Conservation (phyloP, 2,329 filamentous ascomycete genomes). For the Colletotrichum cereale region DNA sequence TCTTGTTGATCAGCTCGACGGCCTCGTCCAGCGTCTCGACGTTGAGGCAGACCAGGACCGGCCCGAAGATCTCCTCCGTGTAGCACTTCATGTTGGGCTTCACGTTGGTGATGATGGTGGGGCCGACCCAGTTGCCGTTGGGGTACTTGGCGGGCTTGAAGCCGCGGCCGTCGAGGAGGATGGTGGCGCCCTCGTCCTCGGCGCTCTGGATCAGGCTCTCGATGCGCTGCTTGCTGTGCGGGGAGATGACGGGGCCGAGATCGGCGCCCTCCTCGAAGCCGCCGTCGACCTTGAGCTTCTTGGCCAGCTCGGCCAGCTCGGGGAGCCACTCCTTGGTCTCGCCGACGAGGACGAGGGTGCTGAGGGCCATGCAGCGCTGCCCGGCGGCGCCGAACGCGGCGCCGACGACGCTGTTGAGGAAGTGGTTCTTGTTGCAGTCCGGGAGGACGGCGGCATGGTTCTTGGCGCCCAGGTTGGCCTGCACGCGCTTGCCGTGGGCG, state of each 20-base stretch:
- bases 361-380: conserved; percentile 89
- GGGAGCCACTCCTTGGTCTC: conserved; percentile 87
- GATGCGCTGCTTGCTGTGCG: conserved; percentile 83
- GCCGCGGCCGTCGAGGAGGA: conserved; percentile 84
- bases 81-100: conserved; percentile 87
- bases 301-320: conserved; percentile 82
- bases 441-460: conserved; percentile 88
- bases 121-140: conserved; percentile 87
- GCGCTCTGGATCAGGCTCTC: conserved; percentile 81
- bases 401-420: conserved; percentile 85
- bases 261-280: conserved; percentile 86
- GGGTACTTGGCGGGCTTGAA: conserved; percentile 83
- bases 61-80: conserved; percentile 87
- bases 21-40: conserved; percentile 84
- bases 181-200: conserved; percentile 83
- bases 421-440: conserved; percentile 92
- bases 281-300: conserved; percentile 79
- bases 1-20: conserved; percentile 84
- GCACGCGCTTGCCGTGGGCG: conserved; percentile 88
- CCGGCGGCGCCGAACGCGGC: conserved; percentile 88
- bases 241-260: conserved; percentile 84
- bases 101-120: conserved; percentile 86
- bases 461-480: conserved; percentile 90
- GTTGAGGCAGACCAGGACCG: conserved; percentile 85
- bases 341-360: conserved; percentile 85